Evolutionary conservation across 2,329 filamentous ascomycete species (phyloP), one percentile per base, ranked within the genome.

Genomic region (Nothomitra cinnamomea): DNA sequence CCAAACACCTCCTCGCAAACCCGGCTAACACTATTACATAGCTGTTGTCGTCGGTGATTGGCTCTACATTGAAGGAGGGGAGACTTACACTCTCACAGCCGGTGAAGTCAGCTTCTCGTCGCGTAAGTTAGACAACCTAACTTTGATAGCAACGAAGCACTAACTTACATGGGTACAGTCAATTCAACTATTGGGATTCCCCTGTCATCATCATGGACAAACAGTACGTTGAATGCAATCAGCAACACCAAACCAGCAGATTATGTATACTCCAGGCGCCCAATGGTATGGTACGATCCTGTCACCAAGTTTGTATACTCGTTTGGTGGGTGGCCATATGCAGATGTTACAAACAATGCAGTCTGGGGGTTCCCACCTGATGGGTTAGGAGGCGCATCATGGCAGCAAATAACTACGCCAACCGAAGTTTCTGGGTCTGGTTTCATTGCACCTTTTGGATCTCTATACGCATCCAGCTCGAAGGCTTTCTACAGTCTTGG

Each of bases 11-110:
- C 35, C 7, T 38, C 15, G 19, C 41, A 7, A 21, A 21, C 17
- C 41, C 24, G 24, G 24, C 41, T 43, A 3, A 41, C 15, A 22
- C 47, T 35, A 24, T 17, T n/a, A 12, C 48, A n/a, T 24, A 52
- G 32, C 51, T 41, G 51, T 53, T n/a, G n/a, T 53, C 12, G 51
- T 53, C 15, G 51, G 25, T n/a, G 42, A 53, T 21, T 43, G 51
- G 51, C 51, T 53, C 10, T 53, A 53, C 38, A 53, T 53, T 28
- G 51, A 53, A 42, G 51, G 51, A n/a, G 51, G 51, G 3, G 51
- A 53, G 21, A 15, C 25, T 43, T 48, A 19, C 13, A 21, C 8
- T 17, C n/a, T 15, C 3, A 5, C 3, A 21, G 13, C 7, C 24
- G n/a, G 41, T 12, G 7, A 25, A 47, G n/a, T 7, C 3, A 5